phyloP scores from a whole-genome alignment of 441 rosid genomes.

The Lepidium campestre region DNA sequence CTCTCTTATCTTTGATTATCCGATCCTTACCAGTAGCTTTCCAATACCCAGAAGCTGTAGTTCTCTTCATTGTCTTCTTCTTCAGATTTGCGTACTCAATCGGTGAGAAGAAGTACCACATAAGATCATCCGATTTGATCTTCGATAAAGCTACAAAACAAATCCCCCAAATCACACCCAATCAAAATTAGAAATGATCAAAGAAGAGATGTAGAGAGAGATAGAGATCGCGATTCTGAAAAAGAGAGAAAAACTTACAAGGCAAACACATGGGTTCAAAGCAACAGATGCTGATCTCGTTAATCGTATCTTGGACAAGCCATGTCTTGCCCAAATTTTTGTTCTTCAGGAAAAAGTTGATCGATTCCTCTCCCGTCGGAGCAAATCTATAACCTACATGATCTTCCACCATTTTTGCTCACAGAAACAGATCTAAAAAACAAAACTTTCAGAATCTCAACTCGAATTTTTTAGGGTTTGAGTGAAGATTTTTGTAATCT shows the following conservation, averaged over 20 bases:
- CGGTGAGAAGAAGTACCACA: no score
- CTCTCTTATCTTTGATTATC: no score
- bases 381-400: conserved; percentile 9
- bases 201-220: no score
- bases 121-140: background rate
- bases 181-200: background rate
- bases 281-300: conserved; percentile 14
- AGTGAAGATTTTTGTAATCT: no score
- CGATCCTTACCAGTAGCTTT: no score
- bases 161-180: background rate
- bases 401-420: background rate
- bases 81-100: no score
- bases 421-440: background rate
- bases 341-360: conserved; percentile 18
- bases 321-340: conserved; percentile 1
- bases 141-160: background rate
- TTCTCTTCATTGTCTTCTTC: no score
- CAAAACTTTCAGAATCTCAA: no score
- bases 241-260: background rate
- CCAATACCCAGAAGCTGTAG: no score
- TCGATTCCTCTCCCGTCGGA: conserved; percentile 21
- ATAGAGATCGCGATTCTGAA: no score
- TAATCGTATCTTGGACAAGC: conserved; percentile 15
- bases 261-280: background rate
- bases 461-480: no score